Evolutionary conservation across 2,329 filamentous ascomycete species (phyloP).

Genomic region (Cercospora beticola): DNA sequence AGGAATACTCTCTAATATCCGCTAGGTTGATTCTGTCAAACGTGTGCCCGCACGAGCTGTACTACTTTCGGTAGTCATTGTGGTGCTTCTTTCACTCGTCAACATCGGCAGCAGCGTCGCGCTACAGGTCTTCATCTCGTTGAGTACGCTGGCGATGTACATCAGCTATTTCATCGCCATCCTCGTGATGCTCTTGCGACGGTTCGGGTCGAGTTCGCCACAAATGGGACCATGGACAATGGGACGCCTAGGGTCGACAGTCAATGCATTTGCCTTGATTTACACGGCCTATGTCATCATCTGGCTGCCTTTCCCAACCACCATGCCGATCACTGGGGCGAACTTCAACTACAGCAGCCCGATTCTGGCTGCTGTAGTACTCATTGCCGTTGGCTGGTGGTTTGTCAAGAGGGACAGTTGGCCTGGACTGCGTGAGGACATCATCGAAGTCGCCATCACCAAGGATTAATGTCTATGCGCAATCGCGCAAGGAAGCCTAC

Average conservation of each 20-base stretch:
- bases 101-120: slow-evolving; percentile 28
- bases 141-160: slow-evolving; percentile 30
- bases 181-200: slow-evolving; percentile 21
- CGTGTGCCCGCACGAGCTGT: slow-evolving; percentile 28
- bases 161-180: slow-evolving; percentile 32
- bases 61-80: slow-evolving; percentile 26
- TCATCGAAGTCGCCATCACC: slow-evolving; percentile 24
- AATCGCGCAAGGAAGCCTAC: not conserved
- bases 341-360: slow-evolving; percentile 32
- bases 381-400: slow-evolving; percentile 26
- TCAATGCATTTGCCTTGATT: slow-evolving; percentile 30
- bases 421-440: slow-evolving; percentile 26
- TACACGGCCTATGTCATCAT: slow-evolving; percentile 29
- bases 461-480: not conserved
- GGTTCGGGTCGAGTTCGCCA: slow-evolving; percentile 15
- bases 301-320: slow-evolving; percentile 29
- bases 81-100: slow-evolving; percentile 27
- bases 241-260: slow-evolving; percentile 23
- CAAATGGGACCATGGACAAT: slow-evolving; percentile 26
- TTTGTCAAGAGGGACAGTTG: slow-evolving; percentile 25
- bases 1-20: not conserved
- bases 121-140: slow-evolving; percentile 28
- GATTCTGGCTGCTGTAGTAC: slow-evolving; percentile 26
- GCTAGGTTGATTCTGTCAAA: slow-evolving; percentile 22
- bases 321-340: slow-evolving; percentile 26